Evolutionary conservation across 192 early-diverging fungal genomes (phyloP).

Genomic region (Podila epigama): DNA sequence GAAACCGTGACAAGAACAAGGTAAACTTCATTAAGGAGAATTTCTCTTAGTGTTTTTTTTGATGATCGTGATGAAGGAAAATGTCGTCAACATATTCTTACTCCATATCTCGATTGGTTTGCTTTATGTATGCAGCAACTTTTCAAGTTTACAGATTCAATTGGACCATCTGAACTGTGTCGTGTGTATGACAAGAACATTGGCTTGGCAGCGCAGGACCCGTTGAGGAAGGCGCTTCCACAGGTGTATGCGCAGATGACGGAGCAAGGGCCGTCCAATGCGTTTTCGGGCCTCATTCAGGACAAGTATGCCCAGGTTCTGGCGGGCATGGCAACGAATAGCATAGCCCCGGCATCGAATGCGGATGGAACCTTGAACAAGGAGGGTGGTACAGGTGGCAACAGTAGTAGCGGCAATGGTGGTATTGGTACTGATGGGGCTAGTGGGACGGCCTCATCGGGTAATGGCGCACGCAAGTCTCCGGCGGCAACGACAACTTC

Average conservation of each 20-base stretch:
- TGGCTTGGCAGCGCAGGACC: conserved; percentile 5
- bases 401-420: not conserved
- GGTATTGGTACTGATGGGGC: too few species aligned
- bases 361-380: not conserved
- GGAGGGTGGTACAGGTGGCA: not conserved
- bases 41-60: not conserved
- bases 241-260: conserved; percentile 46
- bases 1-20: conserved; percentile 38
- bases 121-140: conserved; percentile 11
- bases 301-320: conserved; percentile 44
- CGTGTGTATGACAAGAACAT: conserved; percentile 33
- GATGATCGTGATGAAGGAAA: not conserved
- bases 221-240: conserved; percentile 24
- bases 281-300: conserved; percentile 45
- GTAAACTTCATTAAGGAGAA: not conserved
- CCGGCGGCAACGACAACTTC: conserved; percentile 32
- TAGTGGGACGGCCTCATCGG: too few species aligned
- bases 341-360: conserved; percentile 13
- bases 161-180: conserved; percentile 32
- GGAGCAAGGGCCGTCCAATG: conserved; percentile 34
- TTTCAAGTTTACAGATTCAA: conserved; percentile 48
- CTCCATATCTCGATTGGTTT: not conserved
- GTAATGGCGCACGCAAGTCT: conserved; percentile 12
- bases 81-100: not conserved
- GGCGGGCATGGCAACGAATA: conserved; percentile 10